phyloP scores from a whole-genome alignment of 1,284 basidiomycete genomes.

The Chiua sp. region DNA sequence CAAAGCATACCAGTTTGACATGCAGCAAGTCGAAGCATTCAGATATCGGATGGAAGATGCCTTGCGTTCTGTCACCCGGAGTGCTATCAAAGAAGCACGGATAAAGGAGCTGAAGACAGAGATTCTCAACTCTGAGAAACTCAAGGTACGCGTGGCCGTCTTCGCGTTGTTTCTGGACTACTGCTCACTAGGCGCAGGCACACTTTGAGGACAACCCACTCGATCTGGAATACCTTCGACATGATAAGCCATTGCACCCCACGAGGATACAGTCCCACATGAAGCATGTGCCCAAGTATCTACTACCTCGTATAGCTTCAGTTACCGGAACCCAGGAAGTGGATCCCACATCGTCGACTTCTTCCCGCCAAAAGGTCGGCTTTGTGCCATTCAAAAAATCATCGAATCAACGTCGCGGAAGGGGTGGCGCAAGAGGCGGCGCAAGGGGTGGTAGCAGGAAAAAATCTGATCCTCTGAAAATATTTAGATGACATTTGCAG shows the following conservation, averaged over 20 bases:
- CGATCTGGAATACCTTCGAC: constrained; percentile 91
- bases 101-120: constrained; percentile 95
- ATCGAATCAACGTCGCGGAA: constrained; percentile 51
- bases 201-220: constrained; percentile 98
- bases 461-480: constrained; percentile 78
- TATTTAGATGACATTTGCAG: constrained; percentile 56
- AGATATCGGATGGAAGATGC: constrained; percentile 99
- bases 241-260: constrained; percentile 94
- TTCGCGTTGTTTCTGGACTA: not conserved
- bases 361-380: constrained; percentile 40
- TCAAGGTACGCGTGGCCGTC: constrained; percentile 71
- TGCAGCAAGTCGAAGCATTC: constrained; percentile 97
- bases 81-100: constrained; percentile 88
- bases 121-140: constrained; percentile 93
- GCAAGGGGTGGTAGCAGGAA: constrained; percentile 52
- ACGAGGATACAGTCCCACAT: constrained; percentile 90
- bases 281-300: constrained; percentile 95
- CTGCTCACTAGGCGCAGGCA: constrained; percentile 57
- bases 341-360: constrained; percentile 23
- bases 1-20: constrained; percentile 93
- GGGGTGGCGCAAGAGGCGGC: constrained; percentile 50
- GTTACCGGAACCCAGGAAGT: constrained; percentile 43
- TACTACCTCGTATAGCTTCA: constrained; percentile 84
- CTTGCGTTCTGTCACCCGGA: constrained; percentile 85
- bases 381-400: constrained; percentile 79